A percentile compares a stretch with the other conserved stretches of the same genome.
phyloP scores from a whole-genome alignment of 805 yeast species.

The Barnettozyma pratensis region DNA sequence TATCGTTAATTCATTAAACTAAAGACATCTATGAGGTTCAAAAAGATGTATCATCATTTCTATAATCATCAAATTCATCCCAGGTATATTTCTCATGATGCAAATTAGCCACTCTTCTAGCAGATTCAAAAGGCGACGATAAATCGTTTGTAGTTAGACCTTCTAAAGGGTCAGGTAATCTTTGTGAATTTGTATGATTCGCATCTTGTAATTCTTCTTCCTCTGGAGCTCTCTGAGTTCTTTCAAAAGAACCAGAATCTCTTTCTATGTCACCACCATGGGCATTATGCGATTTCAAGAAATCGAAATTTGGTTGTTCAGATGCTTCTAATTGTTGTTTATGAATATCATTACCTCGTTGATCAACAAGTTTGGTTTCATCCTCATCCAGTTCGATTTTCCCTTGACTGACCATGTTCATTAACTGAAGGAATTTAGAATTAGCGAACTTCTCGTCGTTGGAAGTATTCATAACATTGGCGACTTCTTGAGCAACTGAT shows the following conservation, averaged over 20 bases:
- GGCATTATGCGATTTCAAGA: conserved; percentile 4
- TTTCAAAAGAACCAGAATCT: conserved; percentile 4
- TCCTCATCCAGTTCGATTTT: conserved; percentile 20
- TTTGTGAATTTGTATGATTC: not conserved
- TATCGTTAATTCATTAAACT: not conserved
- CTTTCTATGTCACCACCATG: conserved; percentile 6
- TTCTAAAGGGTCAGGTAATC: conserved; percentile 25
- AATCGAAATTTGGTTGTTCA: conserved; percentile 5
- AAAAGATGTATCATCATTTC: conserved; percentile 23
- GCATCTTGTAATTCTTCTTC: conserved; percentile 4
- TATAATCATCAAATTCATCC: conserved; percentile 28
- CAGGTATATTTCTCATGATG: conserved; percentile 21
- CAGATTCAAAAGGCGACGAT: conserved; percentile 21
- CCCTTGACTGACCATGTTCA: conserved; percentile 22
- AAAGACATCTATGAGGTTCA: not conserved
- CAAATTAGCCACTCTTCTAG: conserved; percentile 15
- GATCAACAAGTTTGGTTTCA: conserved; percentile 22
- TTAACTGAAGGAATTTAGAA: conserved; percentile 23
- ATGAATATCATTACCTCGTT: conserved; percentile 23
- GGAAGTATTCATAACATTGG: conserved; percentile 20
- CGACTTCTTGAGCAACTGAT: conserved; percentile 24
- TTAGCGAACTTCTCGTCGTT: conserved; percentile 20
- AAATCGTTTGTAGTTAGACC: conserved; percentile 19
- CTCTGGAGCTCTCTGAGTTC: conserved; percentile 9
- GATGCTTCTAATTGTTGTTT: conserved; percentile 7